phyloP scores from a whole-genome alignment of 176 grass and related monocot genomes.

The Puccinellia tenuiflora region DNA sequence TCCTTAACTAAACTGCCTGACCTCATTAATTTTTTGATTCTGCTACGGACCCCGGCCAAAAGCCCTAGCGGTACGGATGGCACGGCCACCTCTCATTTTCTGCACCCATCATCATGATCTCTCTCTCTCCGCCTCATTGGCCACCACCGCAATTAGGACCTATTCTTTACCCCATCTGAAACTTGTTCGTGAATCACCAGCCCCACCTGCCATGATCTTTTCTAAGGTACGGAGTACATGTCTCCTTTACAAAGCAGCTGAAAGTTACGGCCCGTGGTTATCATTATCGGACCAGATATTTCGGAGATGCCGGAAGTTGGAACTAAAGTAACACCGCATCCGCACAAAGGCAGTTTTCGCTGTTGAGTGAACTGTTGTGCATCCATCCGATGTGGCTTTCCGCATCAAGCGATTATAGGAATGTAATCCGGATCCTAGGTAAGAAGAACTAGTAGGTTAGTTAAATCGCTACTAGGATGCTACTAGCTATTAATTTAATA shows the following conservation, averaged over 20 bases:
- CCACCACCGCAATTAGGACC: background rate
- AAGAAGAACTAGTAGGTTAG: too few species aligned
- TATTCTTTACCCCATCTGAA: background rate
- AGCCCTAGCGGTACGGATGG: conserved; percentile 9
- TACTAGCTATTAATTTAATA: too few species aligned
- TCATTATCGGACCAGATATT: background rate
- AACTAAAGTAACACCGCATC: background rate
- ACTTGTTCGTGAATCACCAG: background rate
- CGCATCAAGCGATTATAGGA: background rate
- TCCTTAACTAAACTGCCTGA: background rate
- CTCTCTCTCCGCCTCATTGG: background rate
- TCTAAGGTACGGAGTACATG: background rate
- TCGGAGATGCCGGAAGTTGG: background rate
- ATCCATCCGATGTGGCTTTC: background rate
- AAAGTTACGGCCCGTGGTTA: background rate
- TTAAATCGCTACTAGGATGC: too few species aligned
- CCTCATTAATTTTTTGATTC: background rate
- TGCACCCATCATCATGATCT: background rate
- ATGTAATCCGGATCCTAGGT: too few species aligned
- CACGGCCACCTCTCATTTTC: conserved; percentile 23
- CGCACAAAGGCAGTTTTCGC: background rate
- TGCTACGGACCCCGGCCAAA: conserved; percentile 3
- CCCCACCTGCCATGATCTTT: conserved; percentile 9
- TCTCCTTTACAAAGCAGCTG: conserved; percentile 14
- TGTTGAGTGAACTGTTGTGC: background rate